Evolutionary conservation across 257 asterid genomes (phyloP), one percentile per base, ranked within the genome.

Genomic region (Solanum peruvianum): DNA sequence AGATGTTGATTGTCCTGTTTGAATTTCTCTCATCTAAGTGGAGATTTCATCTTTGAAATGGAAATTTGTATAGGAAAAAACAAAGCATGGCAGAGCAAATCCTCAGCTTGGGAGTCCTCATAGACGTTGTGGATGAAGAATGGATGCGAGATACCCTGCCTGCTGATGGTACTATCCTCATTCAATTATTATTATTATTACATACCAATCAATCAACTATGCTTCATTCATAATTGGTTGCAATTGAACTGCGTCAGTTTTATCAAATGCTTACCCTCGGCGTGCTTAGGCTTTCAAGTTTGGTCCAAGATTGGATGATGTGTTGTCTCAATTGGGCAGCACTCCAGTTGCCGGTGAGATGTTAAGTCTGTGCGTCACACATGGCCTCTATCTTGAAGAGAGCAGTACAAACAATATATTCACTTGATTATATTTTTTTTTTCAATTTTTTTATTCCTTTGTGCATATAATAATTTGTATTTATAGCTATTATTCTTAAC

Each of bases 81-180:
- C 62, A 78, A 78, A 15, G 39, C 44, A 94, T 94, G 98, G 96
- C 96, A 80, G 98, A 95, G 23, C 82, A 58, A 58, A 80, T 49
- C 27, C 62, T 91, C 85, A 93, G 94, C 92, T 72, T 93, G 93
- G 97, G 94, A 41, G 78, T 91, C 45, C 94, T 95, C 25, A 89
- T 94, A 42, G 98, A 94, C 78, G 88, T 95, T 27, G 98, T 94
- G 73, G 98, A 95, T 87, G 98, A 94, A 86, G 98, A 95, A 87
- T 95, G 98, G 98, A 93, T 93, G 97, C 92, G 92, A 89, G 98
- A 94, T 82, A 94, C 94, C 56, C 93, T 94, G 87, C 98, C 98
- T 10, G 92, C 90, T 80, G 98, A 95, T 85, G 97, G 98, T 95
- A 90, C 42, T 78, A 60, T 81, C 31, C 27, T 80, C 67, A 9